Percentiles rank a stretch among this genome's conserved stretches.
These are phyloP conservation scores for Carnegiea gigantea DNA, from an alignment of 179 eudicot genomes.

Conservation along the genomic window DNA sequence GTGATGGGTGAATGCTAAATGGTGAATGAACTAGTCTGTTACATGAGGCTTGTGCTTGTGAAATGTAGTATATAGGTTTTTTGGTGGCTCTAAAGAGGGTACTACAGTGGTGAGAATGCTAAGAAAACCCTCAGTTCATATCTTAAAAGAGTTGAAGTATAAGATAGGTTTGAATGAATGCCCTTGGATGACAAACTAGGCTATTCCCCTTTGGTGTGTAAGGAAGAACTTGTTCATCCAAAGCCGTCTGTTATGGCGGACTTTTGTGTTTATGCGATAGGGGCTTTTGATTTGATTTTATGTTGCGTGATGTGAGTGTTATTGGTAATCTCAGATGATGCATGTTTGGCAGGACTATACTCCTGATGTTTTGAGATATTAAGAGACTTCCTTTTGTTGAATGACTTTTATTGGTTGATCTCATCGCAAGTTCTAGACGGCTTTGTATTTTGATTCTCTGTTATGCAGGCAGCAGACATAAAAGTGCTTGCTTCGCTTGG, in stretches of 20 bases:
- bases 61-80: not conserved
- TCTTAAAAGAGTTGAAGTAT: not conserved
- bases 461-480: constrained; percentile 78
- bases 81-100: not conserved
- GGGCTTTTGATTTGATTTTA: not conserved
- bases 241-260: too few relatives aligned
- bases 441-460: constrained; percentile 13
- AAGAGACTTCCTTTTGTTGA: not conserved
- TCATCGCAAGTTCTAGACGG: too few relatives aligned
- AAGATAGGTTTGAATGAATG: not conserved
- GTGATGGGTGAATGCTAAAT: not conserved
- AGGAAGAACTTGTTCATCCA: not conserved
- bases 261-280: not conserved
- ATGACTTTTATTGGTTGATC: not conserved
- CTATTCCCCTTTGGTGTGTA: not conserved
- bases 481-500: constrained; percentile 81
- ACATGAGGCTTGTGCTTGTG: not conserved
- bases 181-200: too few relatives aligned
- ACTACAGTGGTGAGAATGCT: not conserved
- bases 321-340: not conserved
- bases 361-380: not conserved
- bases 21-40: not conserved
- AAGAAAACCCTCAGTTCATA: not conserved
- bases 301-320: not conserved
- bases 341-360: not conserved